Evolutionary conservation across 1,284 basidiomycete genomes (phyloP).

Genomic region (Mycosarcoma mackinlayi): DNA sequence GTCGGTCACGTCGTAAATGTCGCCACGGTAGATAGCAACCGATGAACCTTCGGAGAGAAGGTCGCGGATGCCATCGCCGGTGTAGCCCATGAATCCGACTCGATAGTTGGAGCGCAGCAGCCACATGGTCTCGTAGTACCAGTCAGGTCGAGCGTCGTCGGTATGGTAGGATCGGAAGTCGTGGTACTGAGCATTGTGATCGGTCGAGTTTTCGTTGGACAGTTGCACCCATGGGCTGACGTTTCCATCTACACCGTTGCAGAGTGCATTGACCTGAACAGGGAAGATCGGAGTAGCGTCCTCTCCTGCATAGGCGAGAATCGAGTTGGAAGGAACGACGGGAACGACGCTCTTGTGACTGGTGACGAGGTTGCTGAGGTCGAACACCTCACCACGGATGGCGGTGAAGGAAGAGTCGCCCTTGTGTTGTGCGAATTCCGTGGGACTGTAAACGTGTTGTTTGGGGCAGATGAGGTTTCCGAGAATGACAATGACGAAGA

Average conservation of each 20-base stretch:
- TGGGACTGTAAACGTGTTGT: constrained; percentile 85
- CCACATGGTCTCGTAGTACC: constrained; percentile 87
- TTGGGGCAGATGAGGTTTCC: constrained; percentile 92
- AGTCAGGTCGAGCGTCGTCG: constrained; percentile 91
- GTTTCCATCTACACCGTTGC: constrained; percentile 82
- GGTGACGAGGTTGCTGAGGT: constrained; percentile 71
- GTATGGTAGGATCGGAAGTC: constrained; percentile 82
- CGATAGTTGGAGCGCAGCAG: constrained; percentile 85
- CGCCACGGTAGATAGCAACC: constrained; percentile 83
- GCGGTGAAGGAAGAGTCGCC: constrained; percentile 80
- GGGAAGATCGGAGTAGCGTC: constrained; percentile 87
- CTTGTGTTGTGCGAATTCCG: constrained; percentile 81
- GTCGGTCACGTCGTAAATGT: constrained; percentile 87
- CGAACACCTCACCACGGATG: constrained; percentile 93
- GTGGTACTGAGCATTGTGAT: constrained; percentile 82
- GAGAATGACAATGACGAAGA: constrained; percentile 92
- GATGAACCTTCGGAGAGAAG: constrained; percentile 75
- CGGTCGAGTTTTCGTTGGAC: constrained; percentile 82
- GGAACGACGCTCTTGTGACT: constrained; percentile 77
- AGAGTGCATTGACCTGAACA: constrained; percentile 94
- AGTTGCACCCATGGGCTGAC: constrained; percentile 87
- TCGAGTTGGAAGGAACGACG: constrained; percentile 79
- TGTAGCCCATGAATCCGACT: constrained; percentile 88
- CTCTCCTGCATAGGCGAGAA: constrained; percentile 85
- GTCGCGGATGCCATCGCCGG: constrained; percentile 79